Evolutionary conservation across 768 basidiomycete species (phyloP).

Genomic region (Cyathus striatus): DNA sequence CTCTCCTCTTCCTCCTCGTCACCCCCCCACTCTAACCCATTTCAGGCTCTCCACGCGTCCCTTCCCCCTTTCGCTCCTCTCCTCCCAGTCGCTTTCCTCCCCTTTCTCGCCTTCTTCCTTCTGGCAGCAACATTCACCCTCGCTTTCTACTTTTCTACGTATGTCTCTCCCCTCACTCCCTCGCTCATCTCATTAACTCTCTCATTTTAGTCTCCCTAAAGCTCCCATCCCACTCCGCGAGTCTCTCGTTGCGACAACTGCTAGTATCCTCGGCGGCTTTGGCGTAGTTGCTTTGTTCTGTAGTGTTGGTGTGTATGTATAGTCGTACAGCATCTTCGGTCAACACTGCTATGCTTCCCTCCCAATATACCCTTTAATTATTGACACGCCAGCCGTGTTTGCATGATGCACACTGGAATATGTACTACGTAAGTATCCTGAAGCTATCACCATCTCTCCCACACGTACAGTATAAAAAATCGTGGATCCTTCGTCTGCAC

Average conservation of each 20-base stretch:
- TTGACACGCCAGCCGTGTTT: conserved; percentile 81
- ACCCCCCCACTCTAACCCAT: conserved; percentile 2
- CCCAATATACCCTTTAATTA: conserved; percentile 40
- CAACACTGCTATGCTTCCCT: too few species aligned
- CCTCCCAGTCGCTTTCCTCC: conserved; percentile 63
- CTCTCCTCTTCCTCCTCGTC: conserved; percentile 5
- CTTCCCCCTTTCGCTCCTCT: conserved; percentile 69
- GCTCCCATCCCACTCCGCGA: conserved; percentile 59
- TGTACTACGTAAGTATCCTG: conserved; percentile 5
- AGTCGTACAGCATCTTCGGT: conserved; percentile 1
- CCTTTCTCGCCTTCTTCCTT: conserved; percentile 70
- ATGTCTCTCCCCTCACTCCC: conserved; percentile 16
- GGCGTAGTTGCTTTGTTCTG: conserved; percentile 90
- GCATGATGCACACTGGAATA: conserved; percentile 62
- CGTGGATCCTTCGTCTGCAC: conserved; percentile 93
- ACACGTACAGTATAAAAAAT: conserved; percentile 85
- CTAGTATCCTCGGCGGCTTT: conserved; percentile 79
- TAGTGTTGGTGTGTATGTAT: conserved; percentile 80
- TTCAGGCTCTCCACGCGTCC: conserved; percentile 55
- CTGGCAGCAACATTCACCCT: conserved; percentile 76
- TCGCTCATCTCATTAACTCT: conserved; percentile 6
- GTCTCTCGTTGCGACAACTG: conserved; percentile 60
- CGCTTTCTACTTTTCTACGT: conserved; percentile 90
- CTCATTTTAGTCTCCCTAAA: conserved; percentile 64
- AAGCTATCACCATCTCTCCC: conserved; percentile 2